Conservation (phyloP, 352 stramenopile genomes). For the Phytophthora podocarpi region DNA sequence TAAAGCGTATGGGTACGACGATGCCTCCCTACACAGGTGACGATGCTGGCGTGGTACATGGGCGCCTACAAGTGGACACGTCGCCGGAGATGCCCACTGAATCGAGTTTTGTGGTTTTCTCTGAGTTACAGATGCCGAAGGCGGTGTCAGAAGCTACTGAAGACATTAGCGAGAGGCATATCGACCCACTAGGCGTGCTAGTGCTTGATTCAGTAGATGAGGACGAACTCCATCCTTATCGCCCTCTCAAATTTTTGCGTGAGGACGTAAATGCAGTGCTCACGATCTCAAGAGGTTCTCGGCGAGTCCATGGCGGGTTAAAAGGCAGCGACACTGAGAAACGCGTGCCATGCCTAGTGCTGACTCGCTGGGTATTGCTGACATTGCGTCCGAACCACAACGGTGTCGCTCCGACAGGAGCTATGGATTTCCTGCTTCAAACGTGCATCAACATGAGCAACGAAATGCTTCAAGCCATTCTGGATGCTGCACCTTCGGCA, state of each 20-base stretch:
- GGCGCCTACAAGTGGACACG: slow-evolving; percentile 29
- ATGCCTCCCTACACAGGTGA: slow-evolving; percentile 24
- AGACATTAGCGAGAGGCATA: neutral
- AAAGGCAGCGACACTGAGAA: neutral
- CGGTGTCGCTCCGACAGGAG: slow-evolving; percentile 3
- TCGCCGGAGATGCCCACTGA: slow-evolving; percentile 34
- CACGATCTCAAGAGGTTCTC: slow-evolving; percentile 18
- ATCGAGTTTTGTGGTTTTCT: slow-evolving; percentile 43
- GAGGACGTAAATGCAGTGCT: slow-evolving; percentile 35
- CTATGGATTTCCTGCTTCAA: slow-evolving; percentile 27
- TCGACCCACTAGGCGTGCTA: slow-evolving; percentile 17
- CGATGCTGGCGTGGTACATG: slow-evolving; percentile 29
- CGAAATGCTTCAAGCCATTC: slow-evolving; percentile 32
- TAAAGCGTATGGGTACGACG: slow-evolving; percentile 14
- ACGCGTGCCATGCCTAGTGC: slow-evolving; percentile 25
- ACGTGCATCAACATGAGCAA: slow-evolving; percentile 30
- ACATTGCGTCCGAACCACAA: slow-evolving; percentile 28
- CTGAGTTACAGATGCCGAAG: slow-evolving; percentile 23
- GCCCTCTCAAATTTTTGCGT: slow-evolving; percentile 25
- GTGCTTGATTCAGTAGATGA: slow-evolving; percentile 43
- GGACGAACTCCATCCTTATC: slow-evolving; percentile 42
- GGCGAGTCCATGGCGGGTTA: neutral
- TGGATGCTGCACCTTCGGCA: neutral
- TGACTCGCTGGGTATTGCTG: slow-evolving; percentile 40
- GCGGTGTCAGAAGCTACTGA: neutral